phyloP scores from a whole-genome alignment of 495 filamentous ascomycete species.

The Talaromyces nanjingensis region DNA sequence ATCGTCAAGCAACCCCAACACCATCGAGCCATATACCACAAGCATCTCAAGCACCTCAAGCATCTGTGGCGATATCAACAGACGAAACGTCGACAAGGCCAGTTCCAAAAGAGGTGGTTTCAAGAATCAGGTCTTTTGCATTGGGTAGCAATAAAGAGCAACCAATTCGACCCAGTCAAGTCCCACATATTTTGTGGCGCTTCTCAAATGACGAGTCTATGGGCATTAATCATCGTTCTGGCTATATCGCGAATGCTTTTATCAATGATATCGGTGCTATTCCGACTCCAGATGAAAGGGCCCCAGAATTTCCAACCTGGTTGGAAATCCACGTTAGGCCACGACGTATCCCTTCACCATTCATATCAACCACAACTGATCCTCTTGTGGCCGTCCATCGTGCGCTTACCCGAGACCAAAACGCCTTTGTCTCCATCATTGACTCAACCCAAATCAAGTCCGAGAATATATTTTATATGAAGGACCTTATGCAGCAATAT shows the following conservation, averaged over 20 bases:
- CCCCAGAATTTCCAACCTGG: slow-evolving; percentile 14
- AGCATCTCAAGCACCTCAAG: too few species aligned
- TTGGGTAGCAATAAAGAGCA: too few species aligned
- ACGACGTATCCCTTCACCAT: slow-evolving; percentile 15
- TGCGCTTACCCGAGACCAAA: slow-evolving; percentile 17
- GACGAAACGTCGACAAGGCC: too few species aligned
- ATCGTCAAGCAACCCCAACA: too few species aligned
- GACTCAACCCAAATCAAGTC: slow-evolving; percentile 21
- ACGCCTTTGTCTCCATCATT: slow-evolving; percentile 24
- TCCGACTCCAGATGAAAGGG: slow-evolving; percentile 12
- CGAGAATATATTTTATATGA: slow-evolving; percentile 18
- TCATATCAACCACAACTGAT: slow-evolving; percentile 25
- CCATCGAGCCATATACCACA: too few species aligned
- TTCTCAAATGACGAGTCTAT: slow-evolving; percentile 29
- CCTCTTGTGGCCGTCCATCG: slow-evolving; percentile 29
- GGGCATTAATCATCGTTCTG: slow-evolving; percentile 21
- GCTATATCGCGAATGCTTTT: slow-evolving; percentile 23
- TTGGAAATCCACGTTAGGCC: slow-evolving; percentile 22
- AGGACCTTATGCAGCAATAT: slow-evolving; percentile 14
- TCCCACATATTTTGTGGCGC: slow-evolving; percentile 25
- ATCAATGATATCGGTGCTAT: background rate
- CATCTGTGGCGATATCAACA: too few species aligned
- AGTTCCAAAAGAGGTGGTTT: too few species aligned
- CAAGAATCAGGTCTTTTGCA: background rate
- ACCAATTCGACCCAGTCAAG: background rate